These are phyloP conservation scores for Anthostomella pinea DNA, from an alignment of 2,329 filamentous ascomycete genomes.

Conservation along the genomic window DNA sequence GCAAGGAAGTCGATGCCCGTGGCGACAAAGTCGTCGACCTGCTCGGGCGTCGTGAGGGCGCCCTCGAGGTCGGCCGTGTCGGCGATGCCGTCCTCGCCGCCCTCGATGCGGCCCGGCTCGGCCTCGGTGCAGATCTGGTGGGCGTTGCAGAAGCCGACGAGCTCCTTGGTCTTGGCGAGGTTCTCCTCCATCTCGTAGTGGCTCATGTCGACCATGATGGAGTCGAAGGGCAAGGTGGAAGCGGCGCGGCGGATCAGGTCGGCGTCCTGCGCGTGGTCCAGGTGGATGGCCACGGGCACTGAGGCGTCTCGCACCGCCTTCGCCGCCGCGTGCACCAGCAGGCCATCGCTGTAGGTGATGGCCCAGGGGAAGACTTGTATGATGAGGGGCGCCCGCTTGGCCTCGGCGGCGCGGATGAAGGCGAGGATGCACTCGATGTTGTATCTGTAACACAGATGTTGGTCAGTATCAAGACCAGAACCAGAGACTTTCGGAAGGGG, in stretches of 20 bases:
- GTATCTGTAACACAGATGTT: conserved; percentile 40
- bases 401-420: conserved; percentile 40
- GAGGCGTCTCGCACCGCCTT: conserved; percentile 50
- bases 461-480: background rate
- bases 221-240: conserved; percentile 57
- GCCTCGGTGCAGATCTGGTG: conserved; percentile 65
- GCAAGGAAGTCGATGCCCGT: conserved; percentile 74
- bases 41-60: conserved; percentile 62
- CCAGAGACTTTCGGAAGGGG: background rate
- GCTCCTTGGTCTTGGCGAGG: conserved; percentile 56
- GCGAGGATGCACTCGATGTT: conserved; percentile 67
- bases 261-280: conserved; percentile 45
- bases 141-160: conserved; percentile 60
- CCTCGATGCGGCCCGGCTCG: conserved; percentile 65
- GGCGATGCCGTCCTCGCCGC: conserved; percentile 68
- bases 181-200: conserved; percentile 72
- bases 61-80: conserved; percentile 51
- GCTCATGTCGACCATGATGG: conserved; percentile 76
- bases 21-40: conserved; percentile 67
- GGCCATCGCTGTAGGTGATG: conserved; percentile 56
- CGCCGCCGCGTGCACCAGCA: conserved; percentile 52
- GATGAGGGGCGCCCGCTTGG: conserved; percentile 60
- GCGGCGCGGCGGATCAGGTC: background rate
- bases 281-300: conserved; percentile 50
- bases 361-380: conserved; percentile 62